Evolutionary conservation across 805 yeast genomes (phyloP).

Genomic region (Ogataea salicorniae): DNA sequence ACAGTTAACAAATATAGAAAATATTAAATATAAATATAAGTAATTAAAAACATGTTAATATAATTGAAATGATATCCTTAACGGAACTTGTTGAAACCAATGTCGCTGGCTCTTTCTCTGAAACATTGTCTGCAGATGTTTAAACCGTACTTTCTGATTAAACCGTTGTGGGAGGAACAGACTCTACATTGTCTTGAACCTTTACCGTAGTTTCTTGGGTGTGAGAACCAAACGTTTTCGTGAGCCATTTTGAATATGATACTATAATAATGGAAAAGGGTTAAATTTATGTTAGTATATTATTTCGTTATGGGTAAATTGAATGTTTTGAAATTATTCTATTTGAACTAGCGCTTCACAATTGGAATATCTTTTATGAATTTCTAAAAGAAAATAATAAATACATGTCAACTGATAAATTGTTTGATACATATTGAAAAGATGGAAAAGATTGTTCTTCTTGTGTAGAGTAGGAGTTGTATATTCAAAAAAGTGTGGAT

Average conservation of each 20-base stretch:
- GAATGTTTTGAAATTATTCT: not conserved
- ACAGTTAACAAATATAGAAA: not conserved
- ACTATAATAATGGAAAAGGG: slow-evolving; percentile 1
- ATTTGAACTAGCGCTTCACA: too few species aligned
- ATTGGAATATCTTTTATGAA: too few species aligned
- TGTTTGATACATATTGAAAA: too few species aligned
- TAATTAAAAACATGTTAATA: not conserved
- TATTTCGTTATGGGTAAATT: not conserved
- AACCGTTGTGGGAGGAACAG: slow-evolving; percentile 98
- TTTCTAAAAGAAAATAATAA: too few species aligned
- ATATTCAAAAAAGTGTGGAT: too few species aligned
- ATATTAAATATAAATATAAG: not conserved
- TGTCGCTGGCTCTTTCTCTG: slow-evolving; percentile 99
- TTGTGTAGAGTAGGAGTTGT: too few species aligned
- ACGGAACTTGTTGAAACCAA: slow-evolving; percentile 99
- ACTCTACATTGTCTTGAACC: slow-evolving; percentile 99
- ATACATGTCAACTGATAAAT: too few species aligned
- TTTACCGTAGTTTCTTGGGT: slow-evolving; percentile 99
- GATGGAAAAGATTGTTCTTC: too few species aligned
- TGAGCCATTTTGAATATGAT: slow-evolving; percentile 82
- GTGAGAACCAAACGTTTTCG: slow-evolving; percentile 99
- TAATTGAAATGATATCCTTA: slow-evolving; percentile 36
- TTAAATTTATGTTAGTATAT: slow-evolving; percentile 17
- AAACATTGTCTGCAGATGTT: slow-evolving; percentile 99
- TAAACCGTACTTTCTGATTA: slow-evolving; percentile 99